phyloP scores from a whole-genome alignment of 116 monocot genomes.

The Zostera marina region DNA sequence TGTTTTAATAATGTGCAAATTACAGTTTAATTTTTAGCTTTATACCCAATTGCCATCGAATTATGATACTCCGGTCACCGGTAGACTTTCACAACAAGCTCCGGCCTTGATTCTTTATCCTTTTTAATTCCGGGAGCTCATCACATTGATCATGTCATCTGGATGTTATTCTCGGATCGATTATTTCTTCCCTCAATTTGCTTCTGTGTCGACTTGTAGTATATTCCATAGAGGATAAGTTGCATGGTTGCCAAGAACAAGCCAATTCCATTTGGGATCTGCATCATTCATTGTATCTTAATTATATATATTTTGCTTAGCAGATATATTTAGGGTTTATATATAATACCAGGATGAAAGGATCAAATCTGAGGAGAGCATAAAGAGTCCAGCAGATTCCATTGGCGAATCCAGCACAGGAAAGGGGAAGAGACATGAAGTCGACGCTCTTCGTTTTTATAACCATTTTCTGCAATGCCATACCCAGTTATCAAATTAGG shows the following conservation, averaged over 20 bases:
- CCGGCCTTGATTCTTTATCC: too few species aligned
- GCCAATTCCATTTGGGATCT: conserved; percentile 32
- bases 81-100: too few species aligned
- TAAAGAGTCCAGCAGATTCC: conserved; percentile 13
- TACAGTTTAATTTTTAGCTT: too few species aligned
- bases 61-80: too few species aligned
- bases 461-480: conserved; percentile 19
- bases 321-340: neutral
- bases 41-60: too few species aligned
- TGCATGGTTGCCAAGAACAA: conserved; percentile 16
- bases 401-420: conserved; percentile 27
- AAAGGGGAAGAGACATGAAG: conserved; percentile 48
- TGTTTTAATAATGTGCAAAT: too few species aligned
- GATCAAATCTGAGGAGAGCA: conserved; percentile 16
- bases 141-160: too few species aligned
- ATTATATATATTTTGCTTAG: too few species aligned
- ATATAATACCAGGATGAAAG: conserved; percentile 9
- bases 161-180: too few species aligned
- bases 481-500: neutral
- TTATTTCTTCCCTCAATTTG: too few species aligned
- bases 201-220: conserved; percentile 8
- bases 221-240: conserved; percentile 15
- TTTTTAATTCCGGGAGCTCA: too few species aligned
- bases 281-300: too few species aligned
- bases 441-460: conserved; percentile 41